These are phyloP conservation scores for Urtica urens DNA, from an alignment of 306 rosid genomes.

Conservation along the genomic window DNA sequence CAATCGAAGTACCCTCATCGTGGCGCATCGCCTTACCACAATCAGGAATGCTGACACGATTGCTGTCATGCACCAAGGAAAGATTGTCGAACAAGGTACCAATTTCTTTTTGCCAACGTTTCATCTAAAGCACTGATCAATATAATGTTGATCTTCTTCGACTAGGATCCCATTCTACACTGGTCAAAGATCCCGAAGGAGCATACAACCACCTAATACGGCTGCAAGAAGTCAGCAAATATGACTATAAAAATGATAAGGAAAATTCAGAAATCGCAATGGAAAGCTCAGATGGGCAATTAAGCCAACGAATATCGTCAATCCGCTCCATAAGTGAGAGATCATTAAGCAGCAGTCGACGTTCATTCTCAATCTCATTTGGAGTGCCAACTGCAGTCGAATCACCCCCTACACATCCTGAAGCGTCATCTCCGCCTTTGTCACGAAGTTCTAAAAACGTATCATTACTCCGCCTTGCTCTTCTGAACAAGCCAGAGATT, in stretches of 20 bases:
- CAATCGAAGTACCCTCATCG: conserved; percentile 33
- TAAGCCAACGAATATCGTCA: conserved; percentile 27
- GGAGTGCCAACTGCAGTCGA: conserved; percentile 25
- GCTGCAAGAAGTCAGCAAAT: conserved; percentile 37
- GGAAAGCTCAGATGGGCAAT: conserved; percentile 25
- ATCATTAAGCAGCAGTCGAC: conserved; percentile 38
- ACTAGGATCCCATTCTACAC: conserved; percentile 55
- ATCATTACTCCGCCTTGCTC: conserved; percentile 39
- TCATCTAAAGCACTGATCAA: background rate
- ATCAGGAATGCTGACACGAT: conserved; percentile 37
- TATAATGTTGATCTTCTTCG: background rate
- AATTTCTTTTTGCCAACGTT: background rate
- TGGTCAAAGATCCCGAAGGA: conserved; percentile 44
- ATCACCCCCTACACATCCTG: conserved; percentile 19
- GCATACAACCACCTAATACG: conserved; percentile 55
- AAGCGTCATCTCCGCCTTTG: conserved; percentile 11
- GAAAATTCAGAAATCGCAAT: conserved; percentile 20
- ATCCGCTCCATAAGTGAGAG: conserved; percentile 36
- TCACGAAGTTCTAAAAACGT: conserved; percentile 24
- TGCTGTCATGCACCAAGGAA: conserved; percentile 37
- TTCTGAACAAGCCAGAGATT: conserved; percentile 72
- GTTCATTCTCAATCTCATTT: conserved; percentile 34
- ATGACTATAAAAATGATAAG: conserved; percentile 17
- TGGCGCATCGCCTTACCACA: conserved; percentile 44
- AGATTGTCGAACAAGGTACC: conserved; percentile 37